Conservation (phyloP, 768 basidiomycete species). For the Chalciporus piperatus region DNA sequence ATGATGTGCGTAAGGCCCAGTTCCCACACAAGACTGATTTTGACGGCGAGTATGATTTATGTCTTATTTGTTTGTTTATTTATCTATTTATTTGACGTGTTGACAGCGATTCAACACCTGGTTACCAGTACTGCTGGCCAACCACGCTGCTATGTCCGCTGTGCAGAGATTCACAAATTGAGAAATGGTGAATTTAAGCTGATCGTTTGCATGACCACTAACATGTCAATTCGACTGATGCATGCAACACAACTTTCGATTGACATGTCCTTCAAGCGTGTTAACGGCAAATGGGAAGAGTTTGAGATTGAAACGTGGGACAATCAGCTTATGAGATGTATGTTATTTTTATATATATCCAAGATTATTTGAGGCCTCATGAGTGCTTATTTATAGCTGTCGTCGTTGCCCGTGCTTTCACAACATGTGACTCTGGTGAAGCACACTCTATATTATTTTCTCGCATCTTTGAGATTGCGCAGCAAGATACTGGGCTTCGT, state of each 20-base stretch:
- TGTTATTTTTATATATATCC: background rate
- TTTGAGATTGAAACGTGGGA: slow-evolving; percentile 6
- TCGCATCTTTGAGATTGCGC: slow-evolving; percentile 2
- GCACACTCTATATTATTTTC: background rate
- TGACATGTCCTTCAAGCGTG: slow-evolving; percentile 2
- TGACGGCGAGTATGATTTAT: background rate
- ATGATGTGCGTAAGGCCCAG: background rate
- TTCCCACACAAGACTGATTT: background rate
- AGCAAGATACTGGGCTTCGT: background rate
- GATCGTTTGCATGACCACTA: background rate
- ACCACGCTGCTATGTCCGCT: background rate
- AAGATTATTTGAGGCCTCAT: background rate
- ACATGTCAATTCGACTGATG: background rate
- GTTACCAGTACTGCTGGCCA: background rate
- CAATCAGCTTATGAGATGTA: background rate
- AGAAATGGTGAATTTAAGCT: background rate
- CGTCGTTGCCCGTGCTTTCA: background rate
- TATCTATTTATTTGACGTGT: background rate
- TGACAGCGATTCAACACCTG: background rate
- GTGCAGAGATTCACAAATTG: background rate
- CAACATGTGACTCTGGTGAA: background rate
- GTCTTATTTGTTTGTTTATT: background rate
- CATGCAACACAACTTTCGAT: background rate
- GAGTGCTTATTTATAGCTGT: background rate
- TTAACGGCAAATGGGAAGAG: background rate